A percentile compares a stretch with the other conserved stretches of the same genome.
Conservation (phyloP, 768 basidiomycete species). For the Boletus rubroflammeus region DNA sequence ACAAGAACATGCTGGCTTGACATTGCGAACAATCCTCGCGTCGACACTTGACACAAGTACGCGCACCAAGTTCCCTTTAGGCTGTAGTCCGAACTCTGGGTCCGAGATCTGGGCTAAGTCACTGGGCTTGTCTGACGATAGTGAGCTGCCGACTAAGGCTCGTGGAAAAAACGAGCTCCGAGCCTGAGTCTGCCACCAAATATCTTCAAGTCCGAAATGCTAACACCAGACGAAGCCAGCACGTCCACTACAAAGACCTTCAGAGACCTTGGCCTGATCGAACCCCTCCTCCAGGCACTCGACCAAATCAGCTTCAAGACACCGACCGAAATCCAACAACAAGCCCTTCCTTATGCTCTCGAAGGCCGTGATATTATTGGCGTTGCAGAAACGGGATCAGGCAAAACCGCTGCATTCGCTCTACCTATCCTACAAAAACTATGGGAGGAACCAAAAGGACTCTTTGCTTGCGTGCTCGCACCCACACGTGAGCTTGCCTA, state of each 20-base stretch:
- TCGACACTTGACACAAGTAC: neutral
- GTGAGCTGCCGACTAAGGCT: neutral
- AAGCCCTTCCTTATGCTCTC: slow-evolving; percentile 82
- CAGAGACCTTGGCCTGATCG: slow-evolving; percentile 81
- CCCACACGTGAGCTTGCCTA: slow-evolving; percentile 98
- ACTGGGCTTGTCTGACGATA: neutral
- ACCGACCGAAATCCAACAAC: slow-evolving; percentile 88
- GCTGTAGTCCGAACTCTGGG: neutral
- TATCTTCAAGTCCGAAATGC: slow-evolving; percentile 40
- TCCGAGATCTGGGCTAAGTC: neutral
- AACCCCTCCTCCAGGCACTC: slow-evolving; percentile 84
- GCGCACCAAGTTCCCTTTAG: neutral
- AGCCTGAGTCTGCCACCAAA: too few species aligned
- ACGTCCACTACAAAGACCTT: slow-evolving; percentile 56
- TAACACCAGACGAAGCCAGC: slow-evolving; percentile 59
- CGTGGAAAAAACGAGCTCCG: slow-evolving; percentile 25
- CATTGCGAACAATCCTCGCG: slow-evolving; percentile 19
- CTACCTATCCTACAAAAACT: slow-evolving; percentile 93
- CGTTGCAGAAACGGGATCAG: slow-evolving; percentile 95
- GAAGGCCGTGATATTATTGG: slow-evolving; percentile 95
- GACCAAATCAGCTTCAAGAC: slow-evolving; percentile 74
- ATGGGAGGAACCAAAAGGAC: slow-evolving; percentile 92
- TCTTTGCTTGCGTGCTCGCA: slow-evolving; percentile 91
- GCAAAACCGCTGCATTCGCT: slow-evolving; percentile 97
- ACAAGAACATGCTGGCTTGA: slow-evolving; percentile 55